Evolutionary conservation across 164 flowering plant genomes (phyloP), one percentile per base, ranked within the genome.

Genomic region (Magnolia officinalis): DNA sequence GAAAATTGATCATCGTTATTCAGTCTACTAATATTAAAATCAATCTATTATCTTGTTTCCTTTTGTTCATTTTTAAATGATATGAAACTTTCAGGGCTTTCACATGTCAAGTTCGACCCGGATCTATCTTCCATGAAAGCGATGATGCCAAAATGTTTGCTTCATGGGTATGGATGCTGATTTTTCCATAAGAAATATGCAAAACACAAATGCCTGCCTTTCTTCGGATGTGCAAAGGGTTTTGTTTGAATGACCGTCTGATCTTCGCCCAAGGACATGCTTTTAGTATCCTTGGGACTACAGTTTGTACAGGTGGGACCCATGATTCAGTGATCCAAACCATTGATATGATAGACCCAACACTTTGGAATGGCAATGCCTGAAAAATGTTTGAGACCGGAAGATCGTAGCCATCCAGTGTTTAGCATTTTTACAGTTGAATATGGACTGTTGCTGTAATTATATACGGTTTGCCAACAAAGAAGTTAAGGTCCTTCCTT

Each of bases 51-150:
- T 16, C 61, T 55, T 55, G 4, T 11, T 55, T 67, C 45, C 45
- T 6, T 71, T 18, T 24, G 37, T 20, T 45, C 45, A n/a, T 13
- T 2, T 72, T 70, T 78, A 13, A 79, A 63, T 31, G 37, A 75
- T 74, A 11, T 67, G 72, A 71, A 78, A 80, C 59, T 37, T 26
- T 64, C 80, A 95, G 98, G 86, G 77, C 78, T 71, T 95, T 88
- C 82, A 95, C 98, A 18, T 95, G 98, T 81, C 87, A 92, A 90
- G 94, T 92, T 79, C 97, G 97, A 75, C 98, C 99, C 29, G 99
- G 99, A 73, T 95, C 99, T 26, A 89, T 95, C 78, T 83, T 29
- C 77, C 88, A 90, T 82, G 99, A 95, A 85, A 77, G 74, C 50
- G 85, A 75, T 79, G 99, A 95, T 72, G 99, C 99, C 24, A 75